These are phyloP conservation scores for Apocynum venetum DNA, from an alignment of 257 asterid species.

Conservation along the genomic window DNA sequence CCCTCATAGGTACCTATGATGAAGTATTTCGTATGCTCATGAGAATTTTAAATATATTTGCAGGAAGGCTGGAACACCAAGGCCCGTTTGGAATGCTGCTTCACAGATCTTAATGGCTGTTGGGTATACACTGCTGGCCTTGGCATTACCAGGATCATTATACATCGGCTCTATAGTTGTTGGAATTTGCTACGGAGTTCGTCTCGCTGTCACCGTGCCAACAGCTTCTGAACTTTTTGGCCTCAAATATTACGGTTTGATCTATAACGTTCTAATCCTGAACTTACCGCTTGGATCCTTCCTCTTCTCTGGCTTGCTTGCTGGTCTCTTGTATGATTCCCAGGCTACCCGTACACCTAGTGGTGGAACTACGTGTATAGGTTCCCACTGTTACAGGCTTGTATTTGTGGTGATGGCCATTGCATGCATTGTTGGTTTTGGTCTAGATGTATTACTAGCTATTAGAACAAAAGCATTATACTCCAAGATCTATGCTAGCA, in stretches of 20 bases:
- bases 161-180: conserved; percentile 42
- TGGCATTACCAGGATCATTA: conserved; percentile 46
- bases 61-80: conserved; percentile 45
- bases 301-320: conserved; percentile 49
- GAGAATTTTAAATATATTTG: background rate
- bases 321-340: conserved; percentile 36
- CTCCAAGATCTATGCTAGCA: conserved; percentile 30
- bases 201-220: conserved; percentile 44
- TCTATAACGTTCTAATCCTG: conserved; percentile 41
- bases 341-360: conserved; percentile 30
- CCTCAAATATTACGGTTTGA: conserved; percentile 38
- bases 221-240: conserved; percentile 49
- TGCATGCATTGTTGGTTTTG: conserved; percentile 38
- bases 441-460: conserved; percentile 29
- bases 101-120: conserved; percentile 45
- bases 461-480: conserved; percentile 32
- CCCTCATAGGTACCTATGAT: no score
- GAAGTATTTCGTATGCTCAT: background rate
- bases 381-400: conserved; percentile 42
- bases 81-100: conserved; percentile 48
- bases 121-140: conserved; percentile 34
- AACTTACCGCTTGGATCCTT: conserved; percentile 47
- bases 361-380: conserved; percentile 40
- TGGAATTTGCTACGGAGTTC: conserved; percentile 45
- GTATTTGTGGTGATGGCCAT: conserved; percentile 45